These are phyloP conservation scores for Cercospora sp. DNA, from an alignment of 2,329 filamentous ascomycete species.

Conservation along the genomic window DNA sequence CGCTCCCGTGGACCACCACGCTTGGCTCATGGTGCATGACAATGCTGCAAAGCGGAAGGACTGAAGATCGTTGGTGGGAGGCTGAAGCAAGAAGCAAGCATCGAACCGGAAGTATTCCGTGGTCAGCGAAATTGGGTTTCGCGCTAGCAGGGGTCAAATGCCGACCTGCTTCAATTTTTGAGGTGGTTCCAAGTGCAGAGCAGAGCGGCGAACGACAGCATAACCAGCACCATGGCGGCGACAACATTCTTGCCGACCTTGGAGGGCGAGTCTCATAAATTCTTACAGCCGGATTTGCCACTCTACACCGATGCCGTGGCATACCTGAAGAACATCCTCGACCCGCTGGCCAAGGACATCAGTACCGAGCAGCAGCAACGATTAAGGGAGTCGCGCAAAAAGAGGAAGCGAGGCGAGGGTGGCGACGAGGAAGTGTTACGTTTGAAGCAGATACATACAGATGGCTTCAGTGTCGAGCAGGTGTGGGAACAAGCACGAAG, in stretches of 20 bases:
- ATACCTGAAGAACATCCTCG: slow-evolving; percentile 77
- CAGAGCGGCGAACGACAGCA: background rate
- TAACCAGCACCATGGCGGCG: slow-evolving; percentile 23
- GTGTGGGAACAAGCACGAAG: slow-evolving; percentile 92
- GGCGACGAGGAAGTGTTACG: slow-evolving; percentile 60
- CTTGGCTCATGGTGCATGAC: background rate
- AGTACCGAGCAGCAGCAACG: slow-evolving; percentile 70
- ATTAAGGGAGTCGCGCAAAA: slow-evolving; percentile 67
- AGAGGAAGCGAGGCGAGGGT: slow-evolving; percentile 68
- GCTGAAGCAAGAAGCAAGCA: background rate
- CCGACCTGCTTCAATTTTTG: slow-evolving; percentile 12
- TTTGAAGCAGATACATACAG: slow-evolving; percentile 77
- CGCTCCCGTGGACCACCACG: slow-evolving; percentile 10
- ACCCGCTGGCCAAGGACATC: slow-evolving; percentile 72
- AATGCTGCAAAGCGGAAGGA: slow-evolving; percentile 7
- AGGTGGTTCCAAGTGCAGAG: background rate
- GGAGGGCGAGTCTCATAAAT: slow-evolving; percentile 58
- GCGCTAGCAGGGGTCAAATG: slow-evolving; percentile 9
- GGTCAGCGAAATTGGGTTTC: background rate
- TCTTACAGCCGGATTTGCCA: slow-evolving; percentile 69
- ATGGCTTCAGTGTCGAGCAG: slow-evolving; percentile 84
- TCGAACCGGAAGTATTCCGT: slow-evolving; percentile 2
- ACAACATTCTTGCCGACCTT: slow-evolving; percentile 28
- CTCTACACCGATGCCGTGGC: slow-evolving; percentile 70
- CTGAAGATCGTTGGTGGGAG: background rate